Conservation (phyloP, 225 moss, liverwort and hornwort species). For the Ulota crispa region DNA sequence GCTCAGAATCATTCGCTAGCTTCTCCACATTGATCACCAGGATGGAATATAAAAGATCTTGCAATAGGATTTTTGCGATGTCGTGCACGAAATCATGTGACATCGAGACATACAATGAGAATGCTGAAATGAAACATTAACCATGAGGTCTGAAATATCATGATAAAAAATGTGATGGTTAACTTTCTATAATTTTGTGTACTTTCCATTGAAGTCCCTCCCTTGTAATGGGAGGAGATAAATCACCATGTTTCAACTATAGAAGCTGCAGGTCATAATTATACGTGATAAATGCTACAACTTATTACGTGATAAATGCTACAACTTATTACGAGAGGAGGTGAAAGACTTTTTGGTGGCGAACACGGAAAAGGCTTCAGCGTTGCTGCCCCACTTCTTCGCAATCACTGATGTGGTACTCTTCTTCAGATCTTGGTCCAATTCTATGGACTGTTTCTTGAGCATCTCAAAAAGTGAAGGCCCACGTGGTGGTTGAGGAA, state of each 20-base stretch:
- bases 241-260: neutral
- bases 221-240: neutral
- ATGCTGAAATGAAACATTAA: neutral
- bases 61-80: too few relatives aligned
- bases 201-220: neutral
- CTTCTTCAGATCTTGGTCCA: slow-evolving; percentile 48
- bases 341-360: slow-evolving; percentile 48
- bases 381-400: slow-evolving; percentile 50
- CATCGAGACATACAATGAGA: neutral
- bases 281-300: neutral
- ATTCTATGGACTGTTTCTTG: slow-evolving; percentile 79
- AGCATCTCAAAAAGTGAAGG: slow-evolving; percentile 88
- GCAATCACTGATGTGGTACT: slow-evolving; percentile 31
- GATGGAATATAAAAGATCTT: neutral
- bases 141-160: neutral
- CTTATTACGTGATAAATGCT: slow-evolving; percentile 50
- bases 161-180: slow-evolving; percentile 8
- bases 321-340: slow-evolving; percentile 36
- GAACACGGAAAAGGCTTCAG: slow-evolving; percentile 82
- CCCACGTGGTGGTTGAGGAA: slow-evolving; percentile 28
- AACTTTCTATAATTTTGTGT: neutral
- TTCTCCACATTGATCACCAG: too few relatives aligned
- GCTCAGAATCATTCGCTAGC: fast-evolving
- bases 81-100: neutral
- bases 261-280: neutral